phyloP scores from a whole-genome alignment of 2,329 filamentous ascomycete species.

The Onygena corvina region DNA sequence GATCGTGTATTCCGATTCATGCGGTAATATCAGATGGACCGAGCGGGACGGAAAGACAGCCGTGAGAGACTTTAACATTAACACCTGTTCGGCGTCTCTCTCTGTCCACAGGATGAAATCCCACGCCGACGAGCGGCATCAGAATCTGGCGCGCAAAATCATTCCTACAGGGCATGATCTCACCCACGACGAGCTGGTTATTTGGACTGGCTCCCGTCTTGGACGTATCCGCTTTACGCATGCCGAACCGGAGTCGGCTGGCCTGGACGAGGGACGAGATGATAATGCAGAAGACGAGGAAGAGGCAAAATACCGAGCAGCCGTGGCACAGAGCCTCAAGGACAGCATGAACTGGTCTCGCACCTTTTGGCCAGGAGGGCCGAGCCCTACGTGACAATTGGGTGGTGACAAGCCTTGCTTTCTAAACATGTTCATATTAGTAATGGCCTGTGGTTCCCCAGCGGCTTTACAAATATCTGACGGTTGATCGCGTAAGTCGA shows the following conservation, averaged over 20 bases:
- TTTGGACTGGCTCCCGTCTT: slow-evolving; percentile 81
- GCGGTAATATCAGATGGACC: slow-evolving; percentile 78
- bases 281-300: neutral
- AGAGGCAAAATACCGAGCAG: no score
- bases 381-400: no score
- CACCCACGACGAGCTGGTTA: slow-evolving; percentile 54
- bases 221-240: slow-evolving; percentile 57
- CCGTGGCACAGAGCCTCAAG: no score
- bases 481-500: neutral
- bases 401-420: no score
- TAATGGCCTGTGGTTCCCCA: neutral
- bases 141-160: slow-evolving; percentile 70
- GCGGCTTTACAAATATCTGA: neutral
- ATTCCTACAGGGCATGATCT: slow-evolving; percentile 44
- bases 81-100: slow-evolving; percentile 22
- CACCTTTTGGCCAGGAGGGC: no score
- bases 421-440: no score
- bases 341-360: no score
- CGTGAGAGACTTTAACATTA: slow-evolving; percentile 48
- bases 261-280: no score
- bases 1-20: slow-evolving; percentile 71
- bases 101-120: slow-evolving; percentile 24
- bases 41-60: slow-evolving; percentile 62
- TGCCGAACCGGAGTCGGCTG: neutral
- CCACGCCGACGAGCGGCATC: slow-evolving; percentile 34